These are phyloP conservation scores for Cylindrotheca closterium DNA, from an alignment of 108 stramenopile species.

Conservation along the genomic window DNA sequence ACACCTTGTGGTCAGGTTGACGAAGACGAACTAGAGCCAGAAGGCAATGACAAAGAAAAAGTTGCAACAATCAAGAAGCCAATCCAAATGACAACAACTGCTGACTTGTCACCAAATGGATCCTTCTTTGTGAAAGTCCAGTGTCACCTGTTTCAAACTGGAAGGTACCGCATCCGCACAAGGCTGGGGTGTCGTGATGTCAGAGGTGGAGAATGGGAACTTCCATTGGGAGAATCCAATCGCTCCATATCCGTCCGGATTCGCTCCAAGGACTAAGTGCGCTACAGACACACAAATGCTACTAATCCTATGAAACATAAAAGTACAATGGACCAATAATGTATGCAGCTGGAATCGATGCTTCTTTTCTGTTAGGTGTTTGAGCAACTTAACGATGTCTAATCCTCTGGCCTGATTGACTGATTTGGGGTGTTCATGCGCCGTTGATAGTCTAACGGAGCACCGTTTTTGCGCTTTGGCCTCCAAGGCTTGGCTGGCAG, in stretches of 20 bases:
- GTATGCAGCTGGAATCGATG: too few species aligned
- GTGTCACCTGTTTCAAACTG: constrained; percentile 17
- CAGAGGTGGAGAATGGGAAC: constrained; percentile 46
- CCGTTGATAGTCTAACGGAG: constrained; percentile 4
- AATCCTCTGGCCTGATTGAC: constrained; percentile 24
- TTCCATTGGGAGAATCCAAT: constrained; percentile 10
- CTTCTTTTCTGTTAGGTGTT: too few species aligned
- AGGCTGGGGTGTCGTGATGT: constrained; percentile 43
- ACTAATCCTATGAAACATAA: too few species aligned
- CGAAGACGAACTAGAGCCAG: neutral
- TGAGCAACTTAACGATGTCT: too few species aligned
- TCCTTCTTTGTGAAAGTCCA: constrained; percentile 26
- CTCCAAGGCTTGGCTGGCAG: constrained; percentile 44
- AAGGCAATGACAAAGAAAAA: neutral
- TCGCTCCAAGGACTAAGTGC: neutral
- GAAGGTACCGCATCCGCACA: constrained; percentile 25
- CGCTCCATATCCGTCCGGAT: neutral
- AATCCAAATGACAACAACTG: neutral
- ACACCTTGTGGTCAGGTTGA: neutral
- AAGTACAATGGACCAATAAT: too few species aligned
- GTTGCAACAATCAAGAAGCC: neutral
- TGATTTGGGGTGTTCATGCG: constrained; percentile 14
- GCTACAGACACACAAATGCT: too few species aligned
- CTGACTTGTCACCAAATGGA: constrained; percentile 19
- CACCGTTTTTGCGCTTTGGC: constrained; percentile 1